Base-by-base conservation (phyloP, 1,284 basidiomycete species). In the Ceratobasidium theobromae region DNA sequence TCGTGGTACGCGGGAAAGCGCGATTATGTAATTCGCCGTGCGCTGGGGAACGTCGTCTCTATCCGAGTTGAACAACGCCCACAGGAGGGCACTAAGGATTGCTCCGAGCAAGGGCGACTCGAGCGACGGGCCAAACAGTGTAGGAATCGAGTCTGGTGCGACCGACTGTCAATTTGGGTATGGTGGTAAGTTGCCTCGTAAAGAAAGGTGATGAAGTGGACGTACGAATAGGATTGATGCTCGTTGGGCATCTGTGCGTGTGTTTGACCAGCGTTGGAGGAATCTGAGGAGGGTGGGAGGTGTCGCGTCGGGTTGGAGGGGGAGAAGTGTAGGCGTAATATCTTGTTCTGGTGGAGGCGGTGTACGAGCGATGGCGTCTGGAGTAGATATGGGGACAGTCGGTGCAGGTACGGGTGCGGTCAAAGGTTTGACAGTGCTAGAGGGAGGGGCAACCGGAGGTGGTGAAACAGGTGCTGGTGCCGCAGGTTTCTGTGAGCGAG, bases 81-180 rank as follows among this genome's bases (percentile, higher is more conserved):
- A 71, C 14, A 73, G 73, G 65, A 88, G 82, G 4, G 79, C 80
- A 40, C 78, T 74, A 12, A 89, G 74, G 23, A 90, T 78, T 1
- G 82, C 81, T 2, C 78, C 78, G 6, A 91, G 79, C 16, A 87
- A 72, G 0, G 78, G 72, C 0, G 89, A 81, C 51, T 89, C 88
- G 28, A 91, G 78, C 0, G 87, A 87, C 0, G 78, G 82, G 71
- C 86, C 81, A 75, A 87, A 88, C 46, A 90, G 74, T 0, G 77
- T 68, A 0, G 86, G 85, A 11, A 89, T 74, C n/a, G 77, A 75
- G 5, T 75, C 48, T 0, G 87, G 83, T 0, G 81, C 75, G 51
- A 89, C 78, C 41, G 78, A 78, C 83, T 88, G 70, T 35, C 2
- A 69, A 28, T 33, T 55, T 32, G 12, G 43, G 9, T 8, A 11